These are phyloP conservation scores for Exophiala calicioides DNA, from an alignment of 2,329 filamentous ascomycete genomes.

Conservation along the genomic window DNA sequence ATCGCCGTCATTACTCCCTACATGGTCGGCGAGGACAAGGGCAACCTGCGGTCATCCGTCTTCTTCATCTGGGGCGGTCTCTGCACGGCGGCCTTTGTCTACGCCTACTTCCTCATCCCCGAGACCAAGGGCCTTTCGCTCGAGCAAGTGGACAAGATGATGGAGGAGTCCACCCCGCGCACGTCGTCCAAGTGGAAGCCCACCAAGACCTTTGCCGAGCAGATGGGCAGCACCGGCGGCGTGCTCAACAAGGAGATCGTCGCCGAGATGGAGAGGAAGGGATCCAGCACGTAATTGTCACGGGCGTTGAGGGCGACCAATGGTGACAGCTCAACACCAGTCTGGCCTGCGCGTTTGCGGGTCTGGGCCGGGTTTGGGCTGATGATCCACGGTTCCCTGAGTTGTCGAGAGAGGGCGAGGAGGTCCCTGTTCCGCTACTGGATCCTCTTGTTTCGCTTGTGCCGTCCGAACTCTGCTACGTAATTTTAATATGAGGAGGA, in stretches of 20 bases:
- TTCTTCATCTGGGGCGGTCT: slow-evolving; percentile 83
- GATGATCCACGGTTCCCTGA: too few relatives aligned
- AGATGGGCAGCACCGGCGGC: slow-evolving; percentile 52
- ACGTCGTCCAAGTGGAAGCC: slow-evolving; percentile 77
- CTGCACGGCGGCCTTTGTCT: slow-evolving; percentile 68
- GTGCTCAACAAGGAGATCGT: slow-evolving; percentile 33
- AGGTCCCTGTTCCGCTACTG: too few relatives aligned
- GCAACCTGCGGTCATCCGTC: slow-evolving; percentile 65
- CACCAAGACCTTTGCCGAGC: slow-evolving; percentile 65
- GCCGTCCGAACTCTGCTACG: too few relatives aligned
- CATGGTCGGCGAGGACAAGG: slow-evolving; percentile 63
- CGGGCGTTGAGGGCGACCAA: too few relatives aligned
- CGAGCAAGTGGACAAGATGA: slow-evolving; percentile 83
- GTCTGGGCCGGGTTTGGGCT: too few relatives aligned
- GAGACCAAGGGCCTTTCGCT: slow-evolving; percentile 76
- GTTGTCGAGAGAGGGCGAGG: too few relatives aligned
- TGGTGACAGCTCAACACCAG: too few relatives aligned
- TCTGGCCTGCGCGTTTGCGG: too few relatives aligned
- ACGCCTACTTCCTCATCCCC: slow-evolving; percentile 72
- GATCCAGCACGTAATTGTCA: too few relatives aligned
- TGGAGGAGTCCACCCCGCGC: slow-evolving; percentile 79
- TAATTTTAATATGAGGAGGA: too few relatives aligned
- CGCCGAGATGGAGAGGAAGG: slow-evolving; percentile 35
- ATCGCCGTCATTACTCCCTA: slow-evolving; percentile 73
- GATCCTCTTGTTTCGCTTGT: too few relatives aligned